Base-by-base conservation (phyloP, 352 stramenopile species). In the Globisporangium paroecandrum region DNA sequence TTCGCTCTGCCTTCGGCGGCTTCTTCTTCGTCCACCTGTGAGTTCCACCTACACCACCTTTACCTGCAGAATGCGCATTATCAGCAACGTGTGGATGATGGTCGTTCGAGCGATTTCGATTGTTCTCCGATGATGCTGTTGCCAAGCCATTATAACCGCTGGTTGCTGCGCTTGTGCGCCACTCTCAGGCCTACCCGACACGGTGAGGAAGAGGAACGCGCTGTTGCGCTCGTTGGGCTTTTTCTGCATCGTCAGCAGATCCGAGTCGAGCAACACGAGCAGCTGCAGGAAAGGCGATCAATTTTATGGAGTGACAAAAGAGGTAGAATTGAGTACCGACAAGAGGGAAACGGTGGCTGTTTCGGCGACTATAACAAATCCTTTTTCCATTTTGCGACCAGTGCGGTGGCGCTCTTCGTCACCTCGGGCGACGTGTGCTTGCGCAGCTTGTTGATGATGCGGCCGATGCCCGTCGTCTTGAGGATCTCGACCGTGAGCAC, bases 351-450 rank as follows among this genome's bases (percentile, higher is more conserved):
- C 36, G 9, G 38, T 20, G 12, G 15, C 38, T 46, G 38, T 46
- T 32, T 32, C 2, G 29, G 29, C 38, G 38, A 46, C 38, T 68
- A 93, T 68, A 93, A 74, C 77, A 93, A 68, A 55, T 91, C 82
- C 34, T 93, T 93, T 69, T 96, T 96, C 86, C 88, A 96, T 73
- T 92, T 89, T 62, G 85, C 81, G 18, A 94, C 85, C 24, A 96
- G 76, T 64, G 83, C 74, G 29, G 83, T 87, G 1, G 88, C 86
- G 9, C 69, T 70, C 60, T 87, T 90, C 20, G 86, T 81, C 9
- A 96, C 88, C 1, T 85, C 68, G 5, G 86, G 69, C 32, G 75
- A 72, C 22, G 74, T 65, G 49, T 96, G 88, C 70, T 96, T 96
- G 51, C 87, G 82, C 24, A 96, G 73, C 66, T 96, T 96, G 77